Evolutionary conservation across 169 alveolate genomes (phyloP), one percentile per base, ranked within the genome.

Genomic region (Besnoitia besnoiti): DNA sequence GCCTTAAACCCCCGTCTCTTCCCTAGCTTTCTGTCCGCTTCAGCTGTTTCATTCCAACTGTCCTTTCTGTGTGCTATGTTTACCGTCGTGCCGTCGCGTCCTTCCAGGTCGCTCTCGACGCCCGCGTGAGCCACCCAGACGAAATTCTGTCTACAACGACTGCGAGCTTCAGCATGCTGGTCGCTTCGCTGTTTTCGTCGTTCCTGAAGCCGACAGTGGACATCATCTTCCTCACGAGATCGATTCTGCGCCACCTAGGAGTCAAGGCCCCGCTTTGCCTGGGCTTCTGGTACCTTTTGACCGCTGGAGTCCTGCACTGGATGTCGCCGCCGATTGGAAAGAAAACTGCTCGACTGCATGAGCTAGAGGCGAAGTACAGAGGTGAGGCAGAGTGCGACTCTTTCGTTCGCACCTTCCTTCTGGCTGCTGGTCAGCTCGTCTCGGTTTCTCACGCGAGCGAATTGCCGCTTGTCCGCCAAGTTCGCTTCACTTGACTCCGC

Each of bases 311-410:
- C 61, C 93, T 96, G 21, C 95, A 96, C 90, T 90, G 90, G 37
- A 90, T 96, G 35, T 91, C 98, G 37, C 98, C 98, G 14, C 95
- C 98, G 33, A 96, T 96, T 84, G 98, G 98, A 35, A 92, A 94
- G 91, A 90, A 95, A n/a, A 96, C 97, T 27, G 97, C 98, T 4
- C 79, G 91, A 19, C 96, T 95, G 62, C 96, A 97, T 61, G 91
- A 94, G 79, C 85, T 95, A 16, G 98, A 97, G 92, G 98, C 98
- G 59, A 96, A 95, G 51, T 97, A 95, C 93, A 85, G 98, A 91
- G 95, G 97, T 77, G 37, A 30, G 87, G 7, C 87, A 7, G 12
- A 14, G 46, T n/a, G n/a, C n/a, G n/a, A n/a, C n/a, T n/a, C n/a
- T n/a, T n/a, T n/a, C n/a, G n/a, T n/a, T n/a, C n/a, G n/a, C n/a